Percentiles rank a stretch among this genome's conserved stretches.
These are phyloP conservation scores for Helenozyma rhizophorensis DNA, from an alignment of 805 yeast species.

Conservation along the genomic window DNA sequence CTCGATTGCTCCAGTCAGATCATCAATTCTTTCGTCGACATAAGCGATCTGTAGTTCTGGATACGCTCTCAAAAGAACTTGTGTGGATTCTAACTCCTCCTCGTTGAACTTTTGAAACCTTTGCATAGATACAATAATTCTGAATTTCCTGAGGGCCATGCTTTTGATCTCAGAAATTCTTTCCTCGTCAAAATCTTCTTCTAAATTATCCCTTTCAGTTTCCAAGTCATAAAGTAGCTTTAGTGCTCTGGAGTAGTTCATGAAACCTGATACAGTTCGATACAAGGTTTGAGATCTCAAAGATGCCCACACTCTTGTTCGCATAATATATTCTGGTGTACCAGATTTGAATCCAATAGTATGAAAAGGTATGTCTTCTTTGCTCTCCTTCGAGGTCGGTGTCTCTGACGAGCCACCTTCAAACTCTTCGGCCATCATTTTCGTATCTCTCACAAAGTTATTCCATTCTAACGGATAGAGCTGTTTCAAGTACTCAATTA, in stretches of 20 bases:
- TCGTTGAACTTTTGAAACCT: constrained; percentile 66
- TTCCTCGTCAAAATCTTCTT: constrained; percentile 5
- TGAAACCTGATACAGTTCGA: constrained; percentile 96
- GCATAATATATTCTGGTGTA: constrained; percentile 91
- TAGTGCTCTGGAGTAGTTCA: constrained; percentile 97
- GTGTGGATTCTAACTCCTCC: constrained; percentile 76
- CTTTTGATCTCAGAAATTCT: constrained; percentile 21
- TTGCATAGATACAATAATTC: constrained; percentile 82
- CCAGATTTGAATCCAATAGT: constrained; percentile 97
- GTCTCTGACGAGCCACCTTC: constrained; percentile 19
- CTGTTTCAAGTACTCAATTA: constrained; percentile 91
- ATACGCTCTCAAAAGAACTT: constrained; percentile 74
- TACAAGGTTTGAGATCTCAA: constrained; percentile 93
- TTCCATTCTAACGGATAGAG: constrained; percentile 97
- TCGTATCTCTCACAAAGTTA: constrained; percentile 93
- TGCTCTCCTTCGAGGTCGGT: neutral
- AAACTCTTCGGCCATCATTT: constrained; percentile 83
- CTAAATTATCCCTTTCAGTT: constrained; percentile 56
- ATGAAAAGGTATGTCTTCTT: constrained; percentile 81
- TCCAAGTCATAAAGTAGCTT: constrained; percentile 91
- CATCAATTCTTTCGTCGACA: constrained; percentile 82
- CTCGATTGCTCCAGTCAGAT: constrained; percentile 58
- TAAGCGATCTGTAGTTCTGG: constrained; percentile 89
- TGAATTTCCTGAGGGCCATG: constrained; percentile 82
- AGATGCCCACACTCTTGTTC: constrained; percentile 99